Evolutionary conservation across 257 asterid species (phyloP).

Genomic region (Apocynum venetum): DNA sequence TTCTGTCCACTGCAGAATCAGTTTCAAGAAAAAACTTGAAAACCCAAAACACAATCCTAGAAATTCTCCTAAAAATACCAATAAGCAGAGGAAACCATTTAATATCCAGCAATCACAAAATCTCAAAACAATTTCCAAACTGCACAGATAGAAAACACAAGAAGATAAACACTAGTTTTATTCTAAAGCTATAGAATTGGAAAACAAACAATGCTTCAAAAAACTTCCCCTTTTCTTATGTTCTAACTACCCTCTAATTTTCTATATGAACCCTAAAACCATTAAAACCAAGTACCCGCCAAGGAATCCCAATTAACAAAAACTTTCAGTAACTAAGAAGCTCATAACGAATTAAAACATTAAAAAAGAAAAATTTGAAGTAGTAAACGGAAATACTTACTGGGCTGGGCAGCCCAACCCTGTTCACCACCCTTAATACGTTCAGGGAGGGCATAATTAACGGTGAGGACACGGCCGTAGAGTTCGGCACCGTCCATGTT

Average conservation of each 20-base stretch:
- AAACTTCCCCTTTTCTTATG: background rate
- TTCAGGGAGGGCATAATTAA: conserved; percentile 92
- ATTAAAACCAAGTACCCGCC: background rate
- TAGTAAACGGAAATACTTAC: conserved; percentile 34
- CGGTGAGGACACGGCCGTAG: conserved; percentile 90
- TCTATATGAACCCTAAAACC: background rate
- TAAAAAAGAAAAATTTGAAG: background rate
- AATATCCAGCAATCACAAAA: no score
- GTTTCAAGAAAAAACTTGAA: no score
- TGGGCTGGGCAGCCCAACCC: conserved; percentile 98
- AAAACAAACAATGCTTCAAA: background rate
- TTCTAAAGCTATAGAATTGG: background rate
- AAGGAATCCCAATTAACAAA: background rate
- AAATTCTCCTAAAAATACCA: no score
- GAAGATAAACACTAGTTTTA: background rate
- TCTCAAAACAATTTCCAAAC: no score
- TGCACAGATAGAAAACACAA: no score
- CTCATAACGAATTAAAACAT: background rate
- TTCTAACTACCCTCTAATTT: background rate
- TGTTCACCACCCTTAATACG: conserved; percentile 88
- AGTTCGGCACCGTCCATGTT: conserved; percentile 99
- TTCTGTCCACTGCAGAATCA: no score
- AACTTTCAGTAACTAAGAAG: background rate
- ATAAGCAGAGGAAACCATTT: no score
- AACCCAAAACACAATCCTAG: no score